Base-by-base conservation (phyloP, 768 basidiomycete species). In the Cantharellus cinnabarinus region DNA sequence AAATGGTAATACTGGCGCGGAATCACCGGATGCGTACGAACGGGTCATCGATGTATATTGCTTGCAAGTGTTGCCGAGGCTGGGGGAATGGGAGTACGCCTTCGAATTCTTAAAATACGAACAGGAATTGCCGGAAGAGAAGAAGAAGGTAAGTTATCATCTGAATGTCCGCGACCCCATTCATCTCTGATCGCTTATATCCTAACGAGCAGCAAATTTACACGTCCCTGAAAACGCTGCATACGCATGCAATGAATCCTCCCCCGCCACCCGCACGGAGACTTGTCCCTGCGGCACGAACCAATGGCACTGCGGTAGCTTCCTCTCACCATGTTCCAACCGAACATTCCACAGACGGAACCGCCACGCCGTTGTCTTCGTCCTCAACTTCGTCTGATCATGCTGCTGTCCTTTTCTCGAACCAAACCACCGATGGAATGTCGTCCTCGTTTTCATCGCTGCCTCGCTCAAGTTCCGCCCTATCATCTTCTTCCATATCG, bases 41-140 rank as follows among this genome's bases (percentile, higher is more conserved):
- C 85, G 83, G 66, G 76, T 87, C 4, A 66, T 89, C 52, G 85
- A 88, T 63, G 68, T 86, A 5, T 90, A 89, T 68, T 81, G 79
- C 64, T 71, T 88, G 14, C 79, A 82, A 60, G 70, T 89, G 41
- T 69, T 90, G 41, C 83, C 87, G 0, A 77, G 78, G 53, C 67
- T 89, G 37, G 78, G 77, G 54, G 81, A 86, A 65, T 89, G 87
- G 87, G 80, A 81, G 20, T 86, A 87, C 64, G 84, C 82, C 14
- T 74, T 72, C 57, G 85, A 86, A 63, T 89, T 88, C 66, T 66
- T 90, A 60, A 72, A 77, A 44, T 84, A 83, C 63, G 87, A 89
- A 66, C 72, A 72, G 35, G 84, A 89, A 65, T 71, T 89, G 37
- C 64, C 75, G 15, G 63, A 67, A 1, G 70, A 73, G 20, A 71